Conservation (phyloP, 306 rosid genomes). For the Erythrophleum fordii region DNA sequence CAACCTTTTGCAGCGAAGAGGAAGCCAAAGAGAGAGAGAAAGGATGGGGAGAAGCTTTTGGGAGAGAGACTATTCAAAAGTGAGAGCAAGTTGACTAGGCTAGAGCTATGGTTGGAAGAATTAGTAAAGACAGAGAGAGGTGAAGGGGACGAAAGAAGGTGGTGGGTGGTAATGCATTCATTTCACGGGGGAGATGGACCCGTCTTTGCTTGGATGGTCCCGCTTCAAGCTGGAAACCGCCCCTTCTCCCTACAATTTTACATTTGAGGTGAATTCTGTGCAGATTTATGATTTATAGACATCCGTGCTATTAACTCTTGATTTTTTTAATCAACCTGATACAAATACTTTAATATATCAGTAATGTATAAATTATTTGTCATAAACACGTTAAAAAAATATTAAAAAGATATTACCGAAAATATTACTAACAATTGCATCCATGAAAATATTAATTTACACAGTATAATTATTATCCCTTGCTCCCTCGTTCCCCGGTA, state of each 20-base stretch:
- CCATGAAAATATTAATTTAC: too few relatives aligned
- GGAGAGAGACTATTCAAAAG: background rate
- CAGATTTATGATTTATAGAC: too few relatives aligned
- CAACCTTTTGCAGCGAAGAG: background rate
- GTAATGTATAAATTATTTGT: too few relatives aligned
- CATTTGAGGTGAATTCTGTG: background rate
- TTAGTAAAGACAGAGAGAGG: background rate
- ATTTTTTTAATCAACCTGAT: too few relatives aligned
- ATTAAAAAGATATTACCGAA: too few relatives aligned
- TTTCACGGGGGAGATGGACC: conserved; percentile 12
- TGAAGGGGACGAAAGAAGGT: background rate
- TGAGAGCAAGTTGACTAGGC: background rate
- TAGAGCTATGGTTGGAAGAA: background rate
- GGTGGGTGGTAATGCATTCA: background rate
- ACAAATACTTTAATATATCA: too few relatives aligned
- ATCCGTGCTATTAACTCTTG: too few relatives aligned
- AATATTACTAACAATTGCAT: too few relatives aligned
- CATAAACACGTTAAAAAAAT: too few relatives aligned
- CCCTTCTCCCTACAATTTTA: background rate
- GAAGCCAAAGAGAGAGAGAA: background rate
- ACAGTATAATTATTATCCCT: too few relatives aligned
- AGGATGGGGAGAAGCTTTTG: too few relatives aligned
- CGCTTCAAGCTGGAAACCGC: conserved; percentile 22
- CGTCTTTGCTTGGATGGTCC: conserved; percentile 4
- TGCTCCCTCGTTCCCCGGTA: background rate